Percentiles rank a stretch among this genome's conserved stretches.
Evolutionary conservation across 192 early-diverging fungal genomes (phyloP).

Genomic region (Linnemannia hyalina): DNA sequence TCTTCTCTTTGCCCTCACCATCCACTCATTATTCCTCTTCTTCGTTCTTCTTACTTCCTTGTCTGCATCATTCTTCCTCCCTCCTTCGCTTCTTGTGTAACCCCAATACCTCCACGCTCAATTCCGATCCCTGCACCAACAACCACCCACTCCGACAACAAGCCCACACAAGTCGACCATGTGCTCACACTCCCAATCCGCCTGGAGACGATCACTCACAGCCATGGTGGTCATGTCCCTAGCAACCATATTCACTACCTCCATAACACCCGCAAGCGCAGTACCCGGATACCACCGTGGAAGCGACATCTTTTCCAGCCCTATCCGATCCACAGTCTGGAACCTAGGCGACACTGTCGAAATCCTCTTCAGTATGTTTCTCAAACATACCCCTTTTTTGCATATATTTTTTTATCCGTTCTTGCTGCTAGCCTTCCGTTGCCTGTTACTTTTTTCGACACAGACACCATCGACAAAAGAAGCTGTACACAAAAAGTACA

Average conservation of each 20-base stretch:
- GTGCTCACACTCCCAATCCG: neutral
- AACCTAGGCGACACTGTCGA: conserved; percentile 5
- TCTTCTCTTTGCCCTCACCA: no score
- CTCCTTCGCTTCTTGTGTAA: neutral
- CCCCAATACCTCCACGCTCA: neutral
- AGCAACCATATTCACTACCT: neutral
- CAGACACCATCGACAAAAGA: neutral
- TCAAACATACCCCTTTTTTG: neutral
- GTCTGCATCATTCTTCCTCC: no score
- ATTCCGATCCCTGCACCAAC: neutral
- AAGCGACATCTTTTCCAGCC: neutral
- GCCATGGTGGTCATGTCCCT: neutral
- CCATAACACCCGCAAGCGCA: neutral
- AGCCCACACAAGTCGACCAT: neutral
- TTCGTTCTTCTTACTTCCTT: no score
- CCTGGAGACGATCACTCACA: neutral
- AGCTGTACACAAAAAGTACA: no score
- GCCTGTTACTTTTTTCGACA: neutral
- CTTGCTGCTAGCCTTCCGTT: neutral
- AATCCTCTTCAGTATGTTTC: conserved; percentile 4
- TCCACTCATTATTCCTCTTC: no score
- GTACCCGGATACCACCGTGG: neutral
- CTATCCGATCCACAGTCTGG: conserved; percentile 8
- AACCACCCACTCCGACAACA: no score
- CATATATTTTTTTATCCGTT: neutral